Percentiles rank a stretch among this genome's conserved stretches.
Evolutionary conservation across 768 basidiomycete genomes (phyloP).

Genomic region (Sporobolomyces phaffii): DNA sequence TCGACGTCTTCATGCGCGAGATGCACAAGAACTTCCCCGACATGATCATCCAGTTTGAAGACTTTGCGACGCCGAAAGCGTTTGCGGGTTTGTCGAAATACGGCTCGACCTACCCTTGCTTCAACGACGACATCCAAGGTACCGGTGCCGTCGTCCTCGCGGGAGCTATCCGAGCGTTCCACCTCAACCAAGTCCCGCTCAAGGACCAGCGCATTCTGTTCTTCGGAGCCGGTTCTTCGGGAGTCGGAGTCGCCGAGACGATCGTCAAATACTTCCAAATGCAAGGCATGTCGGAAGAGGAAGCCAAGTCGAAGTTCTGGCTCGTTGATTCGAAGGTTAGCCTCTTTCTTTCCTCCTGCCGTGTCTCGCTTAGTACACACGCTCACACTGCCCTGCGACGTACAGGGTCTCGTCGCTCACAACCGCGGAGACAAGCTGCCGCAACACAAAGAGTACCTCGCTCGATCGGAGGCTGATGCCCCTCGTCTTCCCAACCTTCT

Average conservation of each 20-base stretch:
- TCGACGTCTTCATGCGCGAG: conserved; percentile 89
- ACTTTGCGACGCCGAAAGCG: conserved; percentile 87
- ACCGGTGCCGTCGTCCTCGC: conserved; percentile 85
- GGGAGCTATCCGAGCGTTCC: conserved; percentile 72
- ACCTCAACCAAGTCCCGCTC: conserved; percentile 48
- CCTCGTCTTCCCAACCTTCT: conserved; percentile 67
- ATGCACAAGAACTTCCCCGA: conserved; percentile 52
- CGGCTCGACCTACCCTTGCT: conserved; percentile 55
- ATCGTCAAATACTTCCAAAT: conserved; percentile 74
- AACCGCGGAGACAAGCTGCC: conserved; percentile 65
- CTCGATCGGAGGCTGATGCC: conserved; percentile 70
- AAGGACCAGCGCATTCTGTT: conserved; percentile 78
- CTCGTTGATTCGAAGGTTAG: conserved; percentile 51
- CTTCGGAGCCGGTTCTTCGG: conserved; percentile 85
- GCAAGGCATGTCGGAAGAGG: conserved; percentile 66
- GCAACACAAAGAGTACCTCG: conserved; percentile 81
- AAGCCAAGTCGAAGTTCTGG: conserved; percentile 72
- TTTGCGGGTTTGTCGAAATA: conserved; percentile 76
- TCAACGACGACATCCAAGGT: conserved; percentile 69
- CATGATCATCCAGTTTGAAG: conserved; percentile 51
- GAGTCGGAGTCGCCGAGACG: conserved; percentile 86
- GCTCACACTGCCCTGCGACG: neutral
- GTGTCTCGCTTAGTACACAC: neutral
- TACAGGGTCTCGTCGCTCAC: conserved; percentile 71
- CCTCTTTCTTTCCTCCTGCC: neutral